Evolutionary conservation across 225 moss, liverwort and hornwort genomes (phyloP), one percentile per base, ranked within the genome.

Genomic region (Physcomitrellopsis africana): DNA sequence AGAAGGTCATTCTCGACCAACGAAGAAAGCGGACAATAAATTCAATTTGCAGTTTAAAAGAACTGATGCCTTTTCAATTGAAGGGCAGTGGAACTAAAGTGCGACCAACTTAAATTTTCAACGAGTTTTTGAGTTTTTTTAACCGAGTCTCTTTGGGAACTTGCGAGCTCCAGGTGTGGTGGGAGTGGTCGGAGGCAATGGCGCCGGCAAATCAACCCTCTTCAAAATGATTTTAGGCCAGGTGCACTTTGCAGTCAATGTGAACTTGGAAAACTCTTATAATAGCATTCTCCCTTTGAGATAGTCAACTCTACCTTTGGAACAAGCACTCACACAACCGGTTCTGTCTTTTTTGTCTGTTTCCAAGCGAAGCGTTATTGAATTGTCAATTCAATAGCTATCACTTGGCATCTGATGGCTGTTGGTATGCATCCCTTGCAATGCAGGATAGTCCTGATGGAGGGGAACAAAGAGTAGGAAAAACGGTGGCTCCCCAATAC

Each of bases 201-300:
- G 96, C 63, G 91, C 93, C 72, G 96, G 96, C n/a, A 97, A 97
- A 79, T 93, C 96, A 29, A 97, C 96, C 52, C 82, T 97, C 18
- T 97, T 97, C 77, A 85, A 91, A 44, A 94, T 97, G 96, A 97
- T 97, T 48, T 79, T 94, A 79, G 96, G 96, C 80, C 92, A 97
- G 87, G 96, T 93, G 87, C 27, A 10, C 17, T 65, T 45, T 45
- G 24, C 19, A 53, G 46, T 18, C 16, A 45, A 51, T 60, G 45
- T 23, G 46, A 26, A 68, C 56, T 76, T 64, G 24, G 32, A 41
- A 75, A 63, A 9, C 42, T 22, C 14, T 66, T 37, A 37, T 13
- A 23, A 54, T 53, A 26, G 53, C 60, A 12, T 60, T 48, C 19
- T 14, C 2, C 11, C 44, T n/a, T 46, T 59, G n/a, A 24, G 63